Evolutionary conservation across 2,329 filamentous ascomycete genomes (phyloP), one percentile per base, ranked within the genome.

Genomic region (Pseudocercospora vitis): DNA sequence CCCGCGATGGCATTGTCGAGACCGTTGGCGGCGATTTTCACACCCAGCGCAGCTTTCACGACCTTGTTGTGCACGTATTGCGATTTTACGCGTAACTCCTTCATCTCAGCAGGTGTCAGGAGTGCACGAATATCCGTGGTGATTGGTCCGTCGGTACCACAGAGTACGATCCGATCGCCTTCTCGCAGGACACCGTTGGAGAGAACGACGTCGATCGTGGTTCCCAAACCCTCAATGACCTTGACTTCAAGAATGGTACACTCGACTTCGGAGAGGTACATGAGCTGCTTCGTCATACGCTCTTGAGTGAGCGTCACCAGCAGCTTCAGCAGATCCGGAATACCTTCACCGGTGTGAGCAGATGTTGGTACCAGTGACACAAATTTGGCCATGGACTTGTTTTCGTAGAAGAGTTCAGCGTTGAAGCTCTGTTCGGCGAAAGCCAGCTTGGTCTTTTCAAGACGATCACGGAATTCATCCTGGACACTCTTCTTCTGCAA

Each of bases 31-130:
- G 91, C 91, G 70, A 99, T 97, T 83, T 99, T 99, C 73, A 99
- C 90, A 87, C 94, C 94, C 68, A 99, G 83, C 7, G 94, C 91
- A 16, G 95, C 94, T 80, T 96, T 99, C 76, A 96, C 91, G 73
- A 96, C 91, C 78, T 99, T 97, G 79, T 99, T 96, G 79, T 99
- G 95, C 24, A 99, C 92, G 68, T 99, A 99, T 59, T 86, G 82
- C 2, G 91, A 96, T 76, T 97, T 97, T 66, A 99, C 83, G 71
- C 95, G 91, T 61, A 99, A 75, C 72, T 99, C 94, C 70, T 90
- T 94, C 70, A 99, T 84, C 56, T 91, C 89, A 8, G 91, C 91
- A 1, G 94, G 94, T 3, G 94, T 99, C 48, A 99, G 80, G 21
- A 99, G 81, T 11, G 94, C 95, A 76, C 94, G 85, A 66, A 99